phyloP scores from a whole-genome alignment of 1,284 basidiomycete genomes.

The Filobasidium uniguttulatum region DNA sequence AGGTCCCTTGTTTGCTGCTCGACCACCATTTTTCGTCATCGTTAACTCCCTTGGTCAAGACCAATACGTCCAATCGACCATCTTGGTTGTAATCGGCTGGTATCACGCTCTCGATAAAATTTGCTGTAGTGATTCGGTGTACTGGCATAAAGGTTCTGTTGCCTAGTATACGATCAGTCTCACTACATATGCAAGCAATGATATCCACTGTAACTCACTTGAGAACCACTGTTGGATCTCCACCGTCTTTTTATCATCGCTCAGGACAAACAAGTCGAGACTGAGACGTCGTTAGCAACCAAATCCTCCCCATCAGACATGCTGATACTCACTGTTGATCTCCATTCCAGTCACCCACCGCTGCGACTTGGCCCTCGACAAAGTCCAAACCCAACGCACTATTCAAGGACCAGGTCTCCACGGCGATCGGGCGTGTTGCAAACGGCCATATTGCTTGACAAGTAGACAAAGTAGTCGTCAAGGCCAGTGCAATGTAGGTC shows the following conservation, averaged over 20 bases:
- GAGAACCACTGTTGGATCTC: conserved; percentile 73
- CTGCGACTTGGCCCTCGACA: conserved; percentile 56
- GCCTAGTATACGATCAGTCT: conserved; percentile 35
- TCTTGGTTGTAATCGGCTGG: conserved; percentile 88
- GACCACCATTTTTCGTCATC: conserved; percentile 39
- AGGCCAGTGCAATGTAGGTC: no score
- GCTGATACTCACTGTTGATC: conserved; percentile 66
- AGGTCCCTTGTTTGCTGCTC: conserved; percentile 24
- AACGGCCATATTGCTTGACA: conserved; percentile 10
- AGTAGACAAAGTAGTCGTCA: no score
- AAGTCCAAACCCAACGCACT: conserved; percentile 63
- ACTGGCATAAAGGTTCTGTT: conserved; percentile 41
- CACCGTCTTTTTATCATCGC: conserved; percentile 55
- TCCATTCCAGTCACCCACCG: conserved; percentile 87
- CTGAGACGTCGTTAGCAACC: conserved; percentile 37
- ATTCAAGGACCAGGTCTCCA: conserved; percentile 67
- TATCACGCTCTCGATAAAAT: conserved; percentile 51
- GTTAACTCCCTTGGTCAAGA: conserved; percentile 53
- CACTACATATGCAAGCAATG: background rate
- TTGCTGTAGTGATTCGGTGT: conserved; percentile 20
- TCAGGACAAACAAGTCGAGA: conserved; percentile 66
- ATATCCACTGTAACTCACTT: conserved; percentile 40
- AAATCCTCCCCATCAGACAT: conserved; percentile 5
- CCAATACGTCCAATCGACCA: conserved; percentile 73
- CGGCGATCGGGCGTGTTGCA: conserved; percentile 37